Conservation (phyloP, 2,329 filamentous ascomycete genomes). For the Colletotrichum horii region DNA sequence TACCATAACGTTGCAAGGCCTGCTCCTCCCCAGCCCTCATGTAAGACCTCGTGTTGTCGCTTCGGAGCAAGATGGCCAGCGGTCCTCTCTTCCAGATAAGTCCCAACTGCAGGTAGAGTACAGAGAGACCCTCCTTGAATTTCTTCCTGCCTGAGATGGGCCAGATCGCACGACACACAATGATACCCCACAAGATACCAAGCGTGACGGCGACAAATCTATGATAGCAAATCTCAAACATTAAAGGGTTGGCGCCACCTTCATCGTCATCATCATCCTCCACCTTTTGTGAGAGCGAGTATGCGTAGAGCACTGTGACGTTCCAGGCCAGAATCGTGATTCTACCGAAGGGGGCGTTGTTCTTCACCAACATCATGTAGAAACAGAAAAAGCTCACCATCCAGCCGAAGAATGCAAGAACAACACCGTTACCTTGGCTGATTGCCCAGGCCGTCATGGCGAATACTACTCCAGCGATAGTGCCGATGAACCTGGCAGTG, state of each 20-base stretch:
- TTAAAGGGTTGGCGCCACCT: constrained; percentile 81
- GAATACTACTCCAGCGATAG: constrained; percentile 77
- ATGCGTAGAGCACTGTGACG: constrained; percentile 91
- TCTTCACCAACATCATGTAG: constrained; percentile 84
- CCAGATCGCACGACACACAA: constrained; percentile 90
- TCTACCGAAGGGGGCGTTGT: constrained; percentile 87
- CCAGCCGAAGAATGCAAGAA: constrained; percentile 83
- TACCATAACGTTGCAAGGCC: constrained; percentile 79
- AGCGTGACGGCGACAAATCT: constrained; percentile 85
- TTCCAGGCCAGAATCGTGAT: constrained; percentile 98
- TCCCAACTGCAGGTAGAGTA: constrained; percentile 94
- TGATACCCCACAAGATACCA: constrained; percentile 90
- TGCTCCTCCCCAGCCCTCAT: constrained; percentile 89
- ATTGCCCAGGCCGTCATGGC: constrained; percentile 81
- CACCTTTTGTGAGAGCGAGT: constrained; percentile 82
- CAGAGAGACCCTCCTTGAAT: constrained; percentile 85
- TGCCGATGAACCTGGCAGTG: constrained; percentile 84
- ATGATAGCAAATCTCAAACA: constrained; percentile 86
- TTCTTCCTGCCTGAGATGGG: constrained; percentile 89
- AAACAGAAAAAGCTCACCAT: constrained; percentile 83
- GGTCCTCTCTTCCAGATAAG: constrained; percentile 96
- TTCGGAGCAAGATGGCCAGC: constrained; percentile 73
- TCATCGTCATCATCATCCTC: constrained; percentile 87
- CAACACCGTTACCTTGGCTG: constrained; percentile 73
- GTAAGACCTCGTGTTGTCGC: constrained; percentile 67